Evolutionary conservation across 257 asterid genomes (phyloP), one percentile per base, ranked within the genome.

Genomic region (Solanum dulcamara): DNA sequence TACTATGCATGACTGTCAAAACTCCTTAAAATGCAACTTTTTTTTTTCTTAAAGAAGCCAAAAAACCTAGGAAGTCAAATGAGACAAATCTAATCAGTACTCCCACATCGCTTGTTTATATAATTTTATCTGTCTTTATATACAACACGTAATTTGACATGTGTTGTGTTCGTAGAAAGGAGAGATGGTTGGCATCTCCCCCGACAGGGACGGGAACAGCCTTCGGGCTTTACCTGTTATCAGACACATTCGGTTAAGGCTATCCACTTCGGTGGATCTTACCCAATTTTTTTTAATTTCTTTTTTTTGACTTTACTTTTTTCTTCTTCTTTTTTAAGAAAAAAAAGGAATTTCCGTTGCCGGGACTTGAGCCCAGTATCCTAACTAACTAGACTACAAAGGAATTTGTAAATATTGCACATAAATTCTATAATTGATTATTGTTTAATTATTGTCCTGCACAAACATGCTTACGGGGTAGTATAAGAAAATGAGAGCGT

Each of bases 341-440:
- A 7, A 18, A 53, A 57, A n/a, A 22, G 94, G 97, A 28, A 4
- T 7, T 77, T 77, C 83, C 83, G 83, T 93, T 94, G 96, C 98
- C 97, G 97, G 98, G 96, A 92, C 93, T 92, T 77, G 97, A 93
- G 98, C 97, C 95, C 97, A 94, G 94, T 93, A 93, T 94, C 98
- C 98, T 94, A 66, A 96, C 98, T 98, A 91, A 38, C 98, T 94
- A 96, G 97, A 96, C 97, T 93, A 96, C 98, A 93, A 96, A 94
- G 98, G 95, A 94, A 20, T 0, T 20, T 67, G 3, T 1, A 5
- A 2, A 6, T 5, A 0, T 0, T 0, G 0, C 12, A 10, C 33
- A 59, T 59, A 10, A 0, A 3, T 0, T 57, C 0, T 22, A 3
- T 9, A 57, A 22, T n/a, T n/a, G n/a, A n/a, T n/a, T n/a, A n/a